These are phyloP conservation scores for Emydomyces testavorans DNA, from an alignment of 2,329 filamentous ascomycete genomes.

Conservation along the genomic window DNA sequence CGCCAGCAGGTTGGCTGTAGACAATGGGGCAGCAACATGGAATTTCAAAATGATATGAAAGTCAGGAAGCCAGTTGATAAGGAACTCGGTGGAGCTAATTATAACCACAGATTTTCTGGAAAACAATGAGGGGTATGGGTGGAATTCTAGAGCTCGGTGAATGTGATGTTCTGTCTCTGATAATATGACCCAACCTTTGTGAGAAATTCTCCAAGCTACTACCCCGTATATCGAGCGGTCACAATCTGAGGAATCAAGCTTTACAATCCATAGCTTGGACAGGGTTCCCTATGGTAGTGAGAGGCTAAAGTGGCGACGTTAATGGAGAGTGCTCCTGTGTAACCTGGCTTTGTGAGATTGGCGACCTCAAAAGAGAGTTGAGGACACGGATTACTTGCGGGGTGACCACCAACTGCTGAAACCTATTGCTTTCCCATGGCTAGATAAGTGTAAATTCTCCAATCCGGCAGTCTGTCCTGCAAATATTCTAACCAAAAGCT, in stretches of 20 bases:
- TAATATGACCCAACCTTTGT: constrained; percentile 57
- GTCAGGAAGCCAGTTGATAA: constrained; percentile 56
- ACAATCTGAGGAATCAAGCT: constrained; percentile 52
- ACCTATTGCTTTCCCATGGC: neutral
- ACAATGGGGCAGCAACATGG: constrained; percentile 44
- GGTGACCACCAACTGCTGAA: neutral
- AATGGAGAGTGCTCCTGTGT: constrained; percentile 49
- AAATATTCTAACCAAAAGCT: too few species aligned
- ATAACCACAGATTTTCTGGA: constrained; percentile 48
- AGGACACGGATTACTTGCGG: neutral
- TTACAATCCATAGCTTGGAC: constrained; percentile 59
- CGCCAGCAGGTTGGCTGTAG: constrained; percentile 54
- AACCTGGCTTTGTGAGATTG: constrained; percentile 27
- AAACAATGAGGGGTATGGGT: constrained; percentile 45
- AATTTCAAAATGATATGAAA: constrained; percentile 55
- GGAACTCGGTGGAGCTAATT: constrained; percentile 53
- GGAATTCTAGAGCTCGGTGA: constrained; percentile 41
- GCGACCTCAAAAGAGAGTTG: neutral
- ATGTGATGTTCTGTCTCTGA: constrained; percentile 52
- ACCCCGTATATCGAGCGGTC: constrained; percentile 53
- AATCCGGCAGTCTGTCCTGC: too few species aligned
- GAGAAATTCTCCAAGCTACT: constrained; percentile 54
- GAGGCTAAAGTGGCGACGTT: constrained; percentile 53
- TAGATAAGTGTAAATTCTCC: too few species aligned
- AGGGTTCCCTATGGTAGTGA: constrained; percentile 58